Evolutionary conservation across 768 basidiomycete genomes (phyloP), one percentile per base, ranked within the genome.

Genomic region (Crucibulum laeve): DNA sequence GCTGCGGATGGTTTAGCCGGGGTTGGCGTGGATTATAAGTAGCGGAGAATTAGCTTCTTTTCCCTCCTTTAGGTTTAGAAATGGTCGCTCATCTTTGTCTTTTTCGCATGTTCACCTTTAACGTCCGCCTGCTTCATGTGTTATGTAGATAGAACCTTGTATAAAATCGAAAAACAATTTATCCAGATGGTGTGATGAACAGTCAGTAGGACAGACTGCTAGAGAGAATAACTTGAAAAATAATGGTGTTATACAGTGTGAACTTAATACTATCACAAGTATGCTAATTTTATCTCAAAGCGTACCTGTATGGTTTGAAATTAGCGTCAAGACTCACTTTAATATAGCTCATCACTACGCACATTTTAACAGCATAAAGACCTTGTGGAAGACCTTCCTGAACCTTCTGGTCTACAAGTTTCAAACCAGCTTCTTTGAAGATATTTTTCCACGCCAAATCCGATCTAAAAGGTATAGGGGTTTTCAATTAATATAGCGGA

Each of bases 361-460:
- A 91, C 92, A 90, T 90, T 73, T 90, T 92, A 1, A 97, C 93
- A 21, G 73, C 71, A 60, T 84, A 96, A 43, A 97, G 57, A 13
- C 82, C 91, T 37, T 68, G 72, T 0, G 91, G 91, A 38, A 98
- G 77, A 1, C 95, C 95, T 5, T 77, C 67, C 57, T 99, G 95
- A 0, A 87, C 66, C 53, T 87, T 76, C 48, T 96, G 83, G 52
- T 75, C 66, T 10, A 93, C 59, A 19, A 98, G 61, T 4, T 57
- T 72, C 32, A 98, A 62, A 6, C 87, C 90, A 4, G 92, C 91
- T 38, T 76, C 64, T 25, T 67, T 55, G 59, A 99, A 98, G 15
- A 84, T 65, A 4, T 68, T 59, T 55, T 88, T 85, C 86, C 91
- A 97, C 21, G 83, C 82, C 46, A 67, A 60, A 63, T 94, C 87